A percentile compares a stretch with the other conserved stretches of the same genome.
Conservation (phyloP, 2,329 filamentous ascomycete genomes). For the Tetracladium maxilliforme region DNA sequence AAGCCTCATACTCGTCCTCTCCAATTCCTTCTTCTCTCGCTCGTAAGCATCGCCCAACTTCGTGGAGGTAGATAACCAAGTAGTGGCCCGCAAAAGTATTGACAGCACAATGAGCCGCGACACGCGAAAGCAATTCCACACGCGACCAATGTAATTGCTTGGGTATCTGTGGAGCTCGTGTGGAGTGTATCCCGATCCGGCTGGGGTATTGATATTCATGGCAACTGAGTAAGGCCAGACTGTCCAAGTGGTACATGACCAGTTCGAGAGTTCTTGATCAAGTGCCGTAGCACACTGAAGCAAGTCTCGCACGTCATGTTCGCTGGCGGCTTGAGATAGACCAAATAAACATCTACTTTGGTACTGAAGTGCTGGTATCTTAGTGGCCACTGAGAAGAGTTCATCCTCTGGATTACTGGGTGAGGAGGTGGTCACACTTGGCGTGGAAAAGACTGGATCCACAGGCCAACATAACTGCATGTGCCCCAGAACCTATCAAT, state of each 20-base stretch:
- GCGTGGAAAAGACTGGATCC: slow-evolving; percentile 4
- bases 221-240: slow-evolving; percentile 3
- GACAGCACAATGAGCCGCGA: slow-evolving; percentile 6
- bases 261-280: slow-evolving; percentile 5
- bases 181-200: slow-evolving; percentile 3
- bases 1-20: slow-evolving; percentile 2
- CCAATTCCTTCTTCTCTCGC: too few species aligned
- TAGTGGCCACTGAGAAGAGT: slow-evolving; percentile 6
- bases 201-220: slow-evolving; percentile 1
- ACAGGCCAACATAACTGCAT: slow-evolving; percentile 4
- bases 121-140: slow-evolving; percentile 6
- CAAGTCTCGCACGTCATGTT: slow-evolving; percentile 2
- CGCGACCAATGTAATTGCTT: slow-evolving; percentile 4
- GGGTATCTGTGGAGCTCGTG: slow-evolving; percentile 5
- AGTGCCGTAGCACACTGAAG: slow-evolving; percentile 3
- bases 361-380: slow-evolving; percentile 4
- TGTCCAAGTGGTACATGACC: slow-evolving; percentile 3
- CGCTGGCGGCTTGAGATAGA: slow-evolving; percentile 1
- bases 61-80: neutral
- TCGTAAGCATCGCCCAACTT: too few species aligned
- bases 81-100: slow-evolving; percentile 3
- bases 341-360: slow-evolving; percentile 3
- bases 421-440: slow-evolving; percentile 1
- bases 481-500: slow-evolving; percentile 4
- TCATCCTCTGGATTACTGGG: slow-evolving; percentile 6